Base-by-base conservation (phyloP, 2,329 filamentous ascomycete genomes). In the Westerdykella ornata region DNA sequence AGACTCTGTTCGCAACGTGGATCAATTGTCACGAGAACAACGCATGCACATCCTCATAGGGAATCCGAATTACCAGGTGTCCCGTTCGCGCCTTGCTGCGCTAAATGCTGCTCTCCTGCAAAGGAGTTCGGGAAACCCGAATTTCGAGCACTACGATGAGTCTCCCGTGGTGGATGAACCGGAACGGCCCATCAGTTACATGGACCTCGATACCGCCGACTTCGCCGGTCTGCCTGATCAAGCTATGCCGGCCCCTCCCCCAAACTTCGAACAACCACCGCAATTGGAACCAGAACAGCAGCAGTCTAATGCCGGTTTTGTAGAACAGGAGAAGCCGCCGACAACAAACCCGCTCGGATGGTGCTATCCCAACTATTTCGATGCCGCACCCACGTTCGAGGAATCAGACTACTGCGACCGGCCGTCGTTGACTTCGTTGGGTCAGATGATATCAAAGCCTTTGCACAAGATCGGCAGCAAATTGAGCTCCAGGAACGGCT, bases 11-110 rank as follows among this genome's bases (percentile, higher is more conserved):
- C 55, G 56, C 16, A 53, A 63, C 32, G 48, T 60, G 17, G 54
- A 60, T 40, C 54, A 53, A 22, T 37, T 64, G 29, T 54, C 59
- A 7, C 54, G 56, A 11, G 59, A 63, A 43, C 58, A 63, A 39
- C 56, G 60, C 2, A 63, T 64, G 59, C 54, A 62, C n/a, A 57
- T 63, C 12, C 53, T 65, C 7, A 64, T 56, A 33, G 61, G 61
- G 8, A 54, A 59, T 19, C 54, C 59, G 4, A 57, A 62, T 19
- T 47, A 47, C 1, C 51, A 55, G 7, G 42, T 59, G 7, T 59
- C 56, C 11, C 46, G 52, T 9, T 47, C 52, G 8, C 54, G 60
- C 2, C 49, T 65, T 4, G 54, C 55, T n/a, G 49, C 52, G 5
- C 49, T 65, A 8, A 63, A 63, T 39, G 49, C 54, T 29, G 61